A percentile compares a stretch with the other conserved stretches of the same genome.
phyloP scores from a whole-genome alignment of 805 yeast genomes.

The Metschnikowia reukaufii region DNA sequence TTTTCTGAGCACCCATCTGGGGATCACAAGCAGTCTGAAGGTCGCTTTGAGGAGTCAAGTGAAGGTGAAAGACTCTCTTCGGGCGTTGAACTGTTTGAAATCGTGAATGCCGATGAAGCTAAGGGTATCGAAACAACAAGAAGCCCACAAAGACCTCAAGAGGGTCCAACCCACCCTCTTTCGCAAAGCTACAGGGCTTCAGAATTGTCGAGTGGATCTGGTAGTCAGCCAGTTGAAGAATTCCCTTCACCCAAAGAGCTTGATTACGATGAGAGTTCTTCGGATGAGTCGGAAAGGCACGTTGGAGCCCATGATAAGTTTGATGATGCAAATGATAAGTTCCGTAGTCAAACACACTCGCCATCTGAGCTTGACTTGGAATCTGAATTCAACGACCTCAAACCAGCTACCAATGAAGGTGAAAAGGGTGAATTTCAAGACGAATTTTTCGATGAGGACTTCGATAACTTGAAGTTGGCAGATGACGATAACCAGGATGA shows the following conservation, averaged over 20 bases:
- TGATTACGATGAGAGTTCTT: constrained; percentile 52
- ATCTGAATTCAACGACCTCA: constrained; percentile 38
- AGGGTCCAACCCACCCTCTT: constrained; percentile 10
- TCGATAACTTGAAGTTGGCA: constrained; percentile 37
- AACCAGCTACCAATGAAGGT: constrained; percentile 28
- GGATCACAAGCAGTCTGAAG: constrained; percentile 14
- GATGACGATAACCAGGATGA: constrained; percentile 32
- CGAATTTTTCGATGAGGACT: constrained; percentile 40
- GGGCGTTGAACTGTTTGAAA: constrained; percentile 54
- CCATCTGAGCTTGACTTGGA: constrained; percentile 30
- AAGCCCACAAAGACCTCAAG: neutral
- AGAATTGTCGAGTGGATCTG: constrained; percentile 8
- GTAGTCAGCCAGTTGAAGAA: constrained; percentile 35
- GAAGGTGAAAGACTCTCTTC: constrained; percentile 44
- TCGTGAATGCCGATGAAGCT: constrained; percentile 53
- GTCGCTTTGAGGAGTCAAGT: constrained; percentile 24
- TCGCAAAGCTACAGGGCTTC: constrained; percentile 13
- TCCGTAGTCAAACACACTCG: constrained; percentile 17
- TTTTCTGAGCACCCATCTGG: constrained; percentile 10
- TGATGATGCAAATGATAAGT: constrained; percentile 35
- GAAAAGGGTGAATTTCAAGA: constrained; percentile 11
- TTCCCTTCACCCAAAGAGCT: constrained; percentile 64
- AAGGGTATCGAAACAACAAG: constrained; percentile 19
- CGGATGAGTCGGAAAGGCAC: constrained; percentile 37
- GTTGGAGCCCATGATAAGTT: constrained; percentile 23